Percentiles rank a stretch among this genome's conserved stretches.
Evolutionary conservation across 208 protist species (phyloP).

Genomic region (Acanthamoeba castellanii): DNA sequence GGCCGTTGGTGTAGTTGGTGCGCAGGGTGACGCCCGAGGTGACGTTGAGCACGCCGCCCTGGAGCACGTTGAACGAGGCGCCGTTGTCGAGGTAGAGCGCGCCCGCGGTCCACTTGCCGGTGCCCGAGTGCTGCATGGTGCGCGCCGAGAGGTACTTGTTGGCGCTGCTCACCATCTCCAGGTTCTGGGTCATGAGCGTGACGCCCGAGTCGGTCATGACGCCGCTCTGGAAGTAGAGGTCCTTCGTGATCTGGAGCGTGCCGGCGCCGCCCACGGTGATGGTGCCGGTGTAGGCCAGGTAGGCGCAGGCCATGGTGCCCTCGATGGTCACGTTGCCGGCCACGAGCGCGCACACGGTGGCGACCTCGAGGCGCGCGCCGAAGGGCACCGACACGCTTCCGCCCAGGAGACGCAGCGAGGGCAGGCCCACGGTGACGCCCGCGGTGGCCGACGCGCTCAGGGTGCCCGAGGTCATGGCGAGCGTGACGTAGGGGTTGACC

Average conservation of each 20-base stretch:
- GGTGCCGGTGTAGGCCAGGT: conserved; percentile 54
- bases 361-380: conserved; percentile 12
- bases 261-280: conserved; percentile 11
- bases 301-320: conserved; percentile 62
- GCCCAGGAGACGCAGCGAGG: conserved; percentile 23
- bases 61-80: conserved; percentile 57
- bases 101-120: conserved; percentile 69
- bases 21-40: conserved; percentile 1
- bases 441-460: not conserved
- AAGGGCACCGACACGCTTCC: not conserved
- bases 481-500: conserved; percentile 48
- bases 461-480: conserved; percentile 24
- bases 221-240: conserved; percentile 59
- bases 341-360: conserved; percentile 51
- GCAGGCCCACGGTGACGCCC: conserved; percentile 41
- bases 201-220: conserved; percentile 50
- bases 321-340: conserved; percentile 59
- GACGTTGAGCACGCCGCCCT: conserved; percentile 58
- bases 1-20: not conserved
- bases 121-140: conserved; percentile 57
- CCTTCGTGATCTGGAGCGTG: conserved; percentile 63
- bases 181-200: not conserved
- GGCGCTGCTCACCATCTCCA: conserved; percentile 55
- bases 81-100: conserved; percentile 55
- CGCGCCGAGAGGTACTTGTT: conserved; percentile 66